Percentiles rank a stretch among this genome's conserved stretches.
These are phyloP conservation scores for Sporothrix pseudoabietina DNA, from an alignment of 2,329 filamentous ascomycete genomes.

Conservation along the genomic window DNA sequence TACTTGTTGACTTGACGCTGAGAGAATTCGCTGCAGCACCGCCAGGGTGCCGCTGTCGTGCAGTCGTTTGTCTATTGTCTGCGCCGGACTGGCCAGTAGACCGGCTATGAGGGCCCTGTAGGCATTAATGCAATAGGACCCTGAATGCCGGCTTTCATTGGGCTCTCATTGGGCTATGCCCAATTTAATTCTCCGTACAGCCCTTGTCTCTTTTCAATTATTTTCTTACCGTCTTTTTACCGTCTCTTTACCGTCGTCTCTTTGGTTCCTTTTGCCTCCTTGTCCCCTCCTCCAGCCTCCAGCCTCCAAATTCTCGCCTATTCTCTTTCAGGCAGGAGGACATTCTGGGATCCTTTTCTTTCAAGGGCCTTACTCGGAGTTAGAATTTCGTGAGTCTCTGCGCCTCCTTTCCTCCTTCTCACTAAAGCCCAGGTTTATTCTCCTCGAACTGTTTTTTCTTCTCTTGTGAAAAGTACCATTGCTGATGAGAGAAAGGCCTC, in stretches of 20 bases:
- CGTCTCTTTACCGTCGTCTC: neutral
- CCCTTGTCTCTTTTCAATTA: neutral
- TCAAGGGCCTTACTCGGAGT: neutral
- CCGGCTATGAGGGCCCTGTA: neutral
- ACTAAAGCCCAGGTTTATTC: neutral
- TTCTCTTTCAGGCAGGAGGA: conserved; percentile 19
- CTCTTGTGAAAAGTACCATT: neutral
- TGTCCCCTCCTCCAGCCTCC: neutral
- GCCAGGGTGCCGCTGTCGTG: neutral
- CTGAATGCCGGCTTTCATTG: neutral
- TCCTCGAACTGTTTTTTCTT: neutral
- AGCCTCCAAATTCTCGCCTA: neutral
- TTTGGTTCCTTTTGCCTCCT: neutral
- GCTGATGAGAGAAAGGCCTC: neutral
- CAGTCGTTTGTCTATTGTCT: neutral
- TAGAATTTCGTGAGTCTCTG: neutral
- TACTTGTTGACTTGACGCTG: neutral
- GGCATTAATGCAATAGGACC: neutral
- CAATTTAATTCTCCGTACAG: conserved; percentile 2
- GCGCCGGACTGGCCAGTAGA: too few species aligned
- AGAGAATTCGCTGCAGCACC: neutral
- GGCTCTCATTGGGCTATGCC: neutral
- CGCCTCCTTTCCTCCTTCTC: conserved; percentile 6
- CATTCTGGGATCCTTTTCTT: neutral
- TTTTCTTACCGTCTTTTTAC: neutral